Evolutionary conservation across 1,139 yeast genomes (phyloP), one percentile per base, ranked within the genome.

Genomic region (Candida frijolesensis): DNA sequence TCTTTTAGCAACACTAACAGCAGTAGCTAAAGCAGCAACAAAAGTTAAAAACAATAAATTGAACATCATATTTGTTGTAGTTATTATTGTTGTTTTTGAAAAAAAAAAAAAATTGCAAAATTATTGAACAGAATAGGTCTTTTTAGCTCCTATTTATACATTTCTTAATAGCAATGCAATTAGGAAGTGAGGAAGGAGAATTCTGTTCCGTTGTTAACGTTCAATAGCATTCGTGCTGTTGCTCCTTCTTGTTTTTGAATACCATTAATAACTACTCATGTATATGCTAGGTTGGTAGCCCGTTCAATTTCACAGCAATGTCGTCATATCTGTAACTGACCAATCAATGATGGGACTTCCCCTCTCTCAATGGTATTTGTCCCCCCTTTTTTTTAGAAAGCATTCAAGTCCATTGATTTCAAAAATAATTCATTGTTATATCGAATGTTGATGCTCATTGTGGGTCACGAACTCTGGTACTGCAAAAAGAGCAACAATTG

Each of bases 1-100:
- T 34, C 40, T 43, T 15, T 42, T 42, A 32, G 10, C 32, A 32
- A 34, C 15, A 12, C 33, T 19, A 43, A 33, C 46, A 35, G 46
- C 40, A 43, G 22, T 15, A 41, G 34, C 35, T 14, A 40, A 14
- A 16, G 30, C 19, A 16, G 35, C 37, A 12, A 29, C 12, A 11
- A 22, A 27, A 41, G 15, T 11, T 12, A 25, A 27, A 29, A 15
- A 2, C n/a, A 30, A 41, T 11, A 16, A 16, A 9, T 41, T 41
- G 44, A 41, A 41, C 7, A 15, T 29, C 44, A 41, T 41, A 15
- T 14, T 41, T 39, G 16, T 39, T 39, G 25, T 39, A 19, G 30
- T 39, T 39, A 6, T 12, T 34, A 10, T 25, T 25, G 19, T 12
- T 34, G 19, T 25, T 25, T 25, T 34, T 34, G 38, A 14, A 15